Conservation (phyloP, 179 eudicot species). For the Beta macrorhiza region DNA sequence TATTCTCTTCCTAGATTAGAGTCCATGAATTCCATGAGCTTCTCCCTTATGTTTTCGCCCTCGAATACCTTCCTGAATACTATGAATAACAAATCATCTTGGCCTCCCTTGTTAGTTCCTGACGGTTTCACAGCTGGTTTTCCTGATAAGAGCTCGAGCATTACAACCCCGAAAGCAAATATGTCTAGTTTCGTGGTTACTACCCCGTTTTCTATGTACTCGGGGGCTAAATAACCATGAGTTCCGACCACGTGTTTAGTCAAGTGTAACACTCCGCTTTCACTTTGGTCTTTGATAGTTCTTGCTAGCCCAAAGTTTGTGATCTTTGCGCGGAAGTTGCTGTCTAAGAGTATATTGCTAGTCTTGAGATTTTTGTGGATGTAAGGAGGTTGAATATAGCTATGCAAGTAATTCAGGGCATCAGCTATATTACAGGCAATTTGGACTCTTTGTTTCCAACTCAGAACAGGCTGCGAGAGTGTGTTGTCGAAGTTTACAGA, state of each 20-base stretch:
- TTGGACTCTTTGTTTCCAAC: slow-evolving; percentile 72
- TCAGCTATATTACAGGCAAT: slow-evolving; percentile 63
- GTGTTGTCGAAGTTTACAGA: slow-evolving; percentile 6
- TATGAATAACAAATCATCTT: slow-evolving; percentile 36
- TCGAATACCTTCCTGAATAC: slow-evolving; percentile 41
- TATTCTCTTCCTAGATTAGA: slow-evolving; percentile 43
- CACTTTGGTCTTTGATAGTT: slow-evolving; percentile 35
- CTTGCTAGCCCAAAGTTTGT: slow-evolving; percentile 72
- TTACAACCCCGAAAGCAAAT: slow-evolving; percentile 35
- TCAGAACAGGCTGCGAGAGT: slow-evolving; percentile 24
- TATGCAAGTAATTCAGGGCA: slow-evolving; percentile 72
- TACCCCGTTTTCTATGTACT: no score
- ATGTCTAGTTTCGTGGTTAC: no score
- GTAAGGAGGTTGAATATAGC: slow-evolving; percentile 66
- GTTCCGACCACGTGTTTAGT: slow-evolving; percentile 50
- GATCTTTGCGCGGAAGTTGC: slow-evolving; percentile 53
- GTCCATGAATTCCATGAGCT: slow-evolving; percentile 54
- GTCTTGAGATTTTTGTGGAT: slow-evolving; percentile 73
- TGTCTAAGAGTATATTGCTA: slow-evolving; percentile 62
- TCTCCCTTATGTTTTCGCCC: slow-evolving; percentile 56
- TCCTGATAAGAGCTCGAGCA: slow-evolving; percentile 68
- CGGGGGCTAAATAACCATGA: no score
- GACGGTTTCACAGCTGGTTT: slow-evolving; percentile 37
- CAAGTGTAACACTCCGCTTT: slow-evolving; percentile 39
- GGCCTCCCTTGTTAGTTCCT: slow-evolving; percentile 23